phyloP scores from a whole-genome alignment of 257 asterid genomes.

The Nicotiana obtusifolia region DNA sequence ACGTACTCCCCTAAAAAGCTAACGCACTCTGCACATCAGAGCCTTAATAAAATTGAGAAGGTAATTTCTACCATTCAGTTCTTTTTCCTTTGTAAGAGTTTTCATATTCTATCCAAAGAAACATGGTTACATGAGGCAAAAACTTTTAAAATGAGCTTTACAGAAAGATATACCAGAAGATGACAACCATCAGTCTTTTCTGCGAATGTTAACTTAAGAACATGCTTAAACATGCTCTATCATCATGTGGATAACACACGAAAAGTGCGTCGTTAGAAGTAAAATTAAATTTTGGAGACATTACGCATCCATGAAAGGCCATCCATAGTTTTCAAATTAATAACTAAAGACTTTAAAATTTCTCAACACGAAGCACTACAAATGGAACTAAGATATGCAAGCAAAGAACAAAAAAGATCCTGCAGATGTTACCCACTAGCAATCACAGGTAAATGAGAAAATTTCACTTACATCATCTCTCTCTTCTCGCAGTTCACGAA shows the following conservation, averaged over 20 bases:
- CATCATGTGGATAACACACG: neutral
- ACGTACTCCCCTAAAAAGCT: neutral
- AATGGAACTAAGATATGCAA: neutral
- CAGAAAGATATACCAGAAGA: neutral
- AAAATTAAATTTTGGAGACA: neutral
- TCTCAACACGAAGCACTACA: neutral
- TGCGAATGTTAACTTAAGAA: neutral
- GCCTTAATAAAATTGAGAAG: neutral
- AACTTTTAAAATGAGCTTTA: neutral
- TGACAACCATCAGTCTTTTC: neutral
- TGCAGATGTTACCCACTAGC: neutral
- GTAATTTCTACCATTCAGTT: neutral
- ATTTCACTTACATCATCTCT: constrained; percentile 63
- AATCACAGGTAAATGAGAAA: constrained; percentile 1
- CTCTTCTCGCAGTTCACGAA: constrained; percentile 68
- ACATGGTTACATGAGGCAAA: neutral
- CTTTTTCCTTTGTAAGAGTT: neutral
- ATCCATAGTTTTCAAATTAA: neutral
- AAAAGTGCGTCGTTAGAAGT: neutral
- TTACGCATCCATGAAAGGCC: neutral
- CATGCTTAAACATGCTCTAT: neutral
- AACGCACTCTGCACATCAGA: neutral
- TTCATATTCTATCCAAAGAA: neutral
- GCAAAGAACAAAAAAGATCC: neutral
- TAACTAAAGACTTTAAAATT: neutral